Evolutionary conservation across 495 filamentous ascomycete genomes (phyloP), one percentile per base, ranked within the genome.

Genomic region (Neurospora sp.): DNA sequence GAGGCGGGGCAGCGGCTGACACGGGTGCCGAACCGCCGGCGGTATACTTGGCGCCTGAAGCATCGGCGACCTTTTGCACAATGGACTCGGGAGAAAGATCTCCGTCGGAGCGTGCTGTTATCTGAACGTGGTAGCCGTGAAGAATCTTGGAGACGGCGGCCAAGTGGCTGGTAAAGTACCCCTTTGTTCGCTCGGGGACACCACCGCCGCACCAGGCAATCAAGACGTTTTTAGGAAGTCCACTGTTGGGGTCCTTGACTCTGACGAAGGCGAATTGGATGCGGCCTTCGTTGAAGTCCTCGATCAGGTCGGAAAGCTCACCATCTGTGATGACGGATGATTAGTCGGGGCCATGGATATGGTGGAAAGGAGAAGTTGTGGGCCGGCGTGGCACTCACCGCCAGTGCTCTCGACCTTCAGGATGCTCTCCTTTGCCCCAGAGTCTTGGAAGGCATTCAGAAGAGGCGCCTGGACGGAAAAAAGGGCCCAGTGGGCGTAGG

Each of bases 171-270:
- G 93, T 98, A 78, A 98, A 99, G 79, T 98, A 98, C 35, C 96
- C 96, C 79, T 98, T 98, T 18, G 94, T 98, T 76, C 94, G 87
- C 84, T 98, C 96, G 9, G 96, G 96, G n/a, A 99, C 96, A 72
- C 96, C 96, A 76, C 97, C 94, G 53, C 96, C 96, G 80, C 96
- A 99, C 96, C 96, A 99, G 53, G 90, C 94, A 77, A 99, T 93
- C 69, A 99, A 85, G 53, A 96, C 94, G 79, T 91, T 92, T 83
- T 99, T 99, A 37, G 95, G 93, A 10, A 99, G 85, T 7, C 89
- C 87, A 1, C 92, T 94, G 80, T 99, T 99, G 14, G 93, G 91
- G 79, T 98, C 96, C 76, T 92, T 97, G 81, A 99, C 91, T 82
- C 97, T 98, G 71, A 96, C 90, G 78, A 94, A 99, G 31, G 94